Evolutionary conservation across 2,329 filamentous ascomycete genomes (phyloP), one percentile per base, ranked within the genome.

Genomic region (Neofusicoccum kwambonambiense): DNA sequence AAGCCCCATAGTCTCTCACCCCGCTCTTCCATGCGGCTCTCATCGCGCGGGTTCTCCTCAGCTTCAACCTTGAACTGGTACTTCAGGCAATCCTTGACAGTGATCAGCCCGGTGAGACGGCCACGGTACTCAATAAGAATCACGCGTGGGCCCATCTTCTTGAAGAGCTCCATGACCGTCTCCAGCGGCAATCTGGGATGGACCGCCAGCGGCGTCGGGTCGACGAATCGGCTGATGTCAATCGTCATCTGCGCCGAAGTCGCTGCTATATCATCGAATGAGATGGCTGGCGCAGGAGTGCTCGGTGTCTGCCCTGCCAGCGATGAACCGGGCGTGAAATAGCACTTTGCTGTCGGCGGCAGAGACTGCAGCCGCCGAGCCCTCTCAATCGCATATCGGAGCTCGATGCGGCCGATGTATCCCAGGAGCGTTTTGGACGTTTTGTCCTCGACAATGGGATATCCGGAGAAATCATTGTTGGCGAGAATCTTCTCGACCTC

Each of bases 141-240:
- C 5, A 97, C 93, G 1, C 95, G 87, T 0, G 94, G 95, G 0
- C 95, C 95, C 75, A 99, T 96, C 80, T 98, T 99, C 76, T 94
- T 94, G 82, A 99, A 99, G 11, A 99, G 84, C 74, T 99, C 95
- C 93, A 99, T 97, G 37, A 96, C 94, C 0, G 95, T 99, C 78
- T 99, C 95, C 0, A 99, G 87, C 0, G 94, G 91, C 0, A 98
- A 86, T 1, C 92, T 88, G 0, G 95, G 95, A 73, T 99, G 95
- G 0, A 93, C 93, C 0, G 93, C 91, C 1, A 99, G 87, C 0
- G 95, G 95, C 0, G 93, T 96, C 8, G 89, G 85, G 75, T 99
- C 94, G 61, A 97, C 89, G 73, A 94, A 98, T 54, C 90, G 88
- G 70, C 89, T 90, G 70, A 99, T 91, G 74, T 98, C 92, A 39